phyloP scores from a whole-genome alignment of 2,329 filamentous ascomycete species.

The Diaporthe longicolla region DNA sequence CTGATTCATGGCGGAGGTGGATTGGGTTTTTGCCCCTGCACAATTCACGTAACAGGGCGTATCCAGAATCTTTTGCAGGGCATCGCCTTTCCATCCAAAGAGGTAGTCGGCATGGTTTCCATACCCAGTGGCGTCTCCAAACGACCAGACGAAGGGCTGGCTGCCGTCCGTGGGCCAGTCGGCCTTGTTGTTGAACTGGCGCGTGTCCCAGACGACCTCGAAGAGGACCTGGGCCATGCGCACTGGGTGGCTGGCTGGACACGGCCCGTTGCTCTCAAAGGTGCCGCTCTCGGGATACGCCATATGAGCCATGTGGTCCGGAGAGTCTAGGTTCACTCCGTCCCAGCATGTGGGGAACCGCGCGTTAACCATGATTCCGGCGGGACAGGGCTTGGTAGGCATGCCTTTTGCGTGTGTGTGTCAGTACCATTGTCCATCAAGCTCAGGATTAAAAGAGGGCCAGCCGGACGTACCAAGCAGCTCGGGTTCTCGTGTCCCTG shows the following conservation, averaged over 20 bases:
- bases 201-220: conserved; percentile 58
- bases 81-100: conserved; percentile 50
- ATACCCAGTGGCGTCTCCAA: conserved; percentile 52
- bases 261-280: conserved; percentile 44
- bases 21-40: conserved; percentile 47
- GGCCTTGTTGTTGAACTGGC: conserved; percentile 52
- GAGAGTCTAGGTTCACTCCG: conserved; percentile 49
- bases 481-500: conserved; percentile 45
- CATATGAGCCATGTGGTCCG: conserved; percentile 51
- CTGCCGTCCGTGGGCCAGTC: conserved; percentile 53
- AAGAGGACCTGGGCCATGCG: conserved; percentile 57
- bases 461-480: conserved; percentile 54
- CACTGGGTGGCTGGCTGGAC: conserved; percentile 51
- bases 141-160: conserved; percentile 49
- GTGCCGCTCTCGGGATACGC: conserved; percentile 47
- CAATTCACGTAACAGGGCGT: conserved; percentile 45
- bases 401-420: conserved; percentile 43
- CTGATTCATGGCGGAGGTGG: conserved; percentile 45
- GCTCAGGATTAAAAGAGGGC: background rate
- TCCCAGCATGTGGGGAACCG: conserved; percentile 51
- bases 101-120: conserved; percentile 54
- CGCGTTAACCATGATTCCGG: conserved; percentile 52
- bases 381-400: conserved; percentile 51
- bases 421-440: background rate
- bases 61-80: conserved; percentile 50